Percentiles rank a stretch among this genome's conserved stretches.
These are phyloP conservation scores for Ogataea hybrid DNA, from an alignment of 1,139 yeast species.

Conservation along the genomic window DNA sequence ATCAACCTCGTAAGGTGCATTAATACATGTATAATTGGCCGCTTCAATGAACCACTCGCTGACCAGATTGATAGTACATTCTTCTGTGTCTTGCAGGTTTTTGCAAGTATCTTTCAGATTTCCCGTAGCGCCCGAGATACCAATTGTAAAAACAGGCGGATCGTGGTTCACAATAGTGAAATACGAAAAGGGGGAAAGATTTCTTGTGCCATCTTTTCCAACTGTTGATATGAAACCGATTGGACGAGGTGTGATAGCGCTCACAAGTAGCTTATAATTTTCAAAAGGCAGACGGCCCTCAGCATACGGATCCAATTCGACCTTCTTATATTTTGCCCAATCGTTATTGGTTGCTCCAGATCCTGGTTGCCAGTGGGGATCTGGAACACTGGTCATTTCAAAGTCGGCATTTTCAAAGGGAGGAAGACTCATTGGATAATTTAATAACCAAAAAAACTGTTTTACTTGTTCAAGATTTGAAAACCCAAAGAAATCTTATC, in stretches of 20 bases:
- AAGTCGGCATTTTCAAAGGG: constrained; percentile 7
- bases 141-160: constrained; percentile 58
- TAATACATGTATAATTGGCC: constrained; percentile 49
- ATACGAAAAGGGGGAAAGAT: constrained; percentile 61
- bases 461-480: background rate
- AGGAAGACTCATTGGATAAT: constrained; percentile 6
- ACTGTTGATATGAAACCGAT: constrained; percentile 55
- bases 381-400: constrained; percentile 3
- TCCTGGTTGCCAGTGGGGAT: constrained; percentile 46
- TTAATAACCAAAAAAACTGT: background rate
- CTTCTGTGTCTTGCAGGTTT: constrained; percentile 51
- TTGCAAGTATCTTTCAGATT: constrained; percentile 46
- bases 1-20: constrained; percentile 48
- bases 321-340: constrained; percentile 43
- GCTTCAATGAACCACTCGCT: constrained; percentile 68
- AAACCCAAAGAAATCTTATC: background rate
- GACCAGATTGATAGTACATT: constrained; percentile 56
- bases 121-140: constrained; percentile 42
- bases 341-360: constrained; percentile 47
- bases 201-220: constrained; percentile 41
- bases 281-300: constrained; percentile 40
- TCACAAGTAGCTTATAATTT: constrained; percentile 50
- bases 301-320: constrained; percentile 49
- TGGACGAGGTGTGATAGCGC: constrained; percentile 58
- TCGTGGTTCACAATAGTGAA: constrained; percentile 49